Base-by-base conservation (phyloP, 164 flowering plant species). In the Stephania yunnanensis region DNA sequence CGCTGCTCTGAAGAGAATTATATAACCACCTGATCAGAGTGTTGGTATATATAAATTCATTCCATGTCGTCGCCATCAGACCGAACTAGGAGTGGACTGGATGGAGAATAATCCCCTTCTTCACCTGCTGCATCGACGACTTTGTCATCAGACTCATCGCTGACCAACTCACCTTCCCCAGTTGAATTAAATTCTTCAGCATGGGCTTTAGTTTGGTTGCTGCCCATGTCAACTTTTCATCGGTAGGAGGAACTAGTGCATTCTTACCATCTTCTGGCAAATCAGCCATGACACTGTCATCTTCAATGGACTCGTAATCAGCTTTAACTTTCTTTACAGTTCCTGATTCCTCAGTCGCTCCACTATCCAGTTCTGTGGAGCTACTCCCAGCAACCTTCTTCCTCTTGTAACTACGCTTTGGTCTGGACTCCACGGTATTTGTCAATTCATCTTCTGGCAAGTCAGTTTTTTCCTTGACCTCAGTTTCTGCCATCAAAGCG, bases 101-200 rank as follows among this genome's bases (percentile, higher is more conserved):
- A 78, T 3, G 80, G 80, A 6, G 80, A 78, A 63, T 64, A 55
- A 61, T 65, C 70, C 71, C 74, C 77, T 70, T 67, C 77, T 70
- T 71, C 77, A 64, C 50, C 58, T 7, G 48, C 31, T 19, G 7
- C 72, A 17, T 48, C 31, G 13, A 4, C 58, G 20, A 46, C n/a
- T 30, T 31, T 22, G 73, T 45, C 61, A 36, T 20, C 70, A 36
- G 42, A 36, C 42, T 36, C 42, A 19, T 17, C 29, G 19, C 29
- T 76, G 5, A 12, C 71, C 30, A 12, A 70, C 15, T 63, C 70
- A 50, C 44, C 52, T 68, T 15, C 46, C 9, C 11, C 55, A 11
- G 61, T 63, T 42, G 15, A 42, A 4, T 10, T 20, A 63, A 15
- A 25, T 15, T 44, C 69, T 46, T 3, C 20, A 46, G 42, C n/a